These are phyloP conservation scores for Penicillium psychrofluorescens DNA, from an alignment of 495 filamentous ascomycete genomes.

Conservation along the genomic window DNA sequence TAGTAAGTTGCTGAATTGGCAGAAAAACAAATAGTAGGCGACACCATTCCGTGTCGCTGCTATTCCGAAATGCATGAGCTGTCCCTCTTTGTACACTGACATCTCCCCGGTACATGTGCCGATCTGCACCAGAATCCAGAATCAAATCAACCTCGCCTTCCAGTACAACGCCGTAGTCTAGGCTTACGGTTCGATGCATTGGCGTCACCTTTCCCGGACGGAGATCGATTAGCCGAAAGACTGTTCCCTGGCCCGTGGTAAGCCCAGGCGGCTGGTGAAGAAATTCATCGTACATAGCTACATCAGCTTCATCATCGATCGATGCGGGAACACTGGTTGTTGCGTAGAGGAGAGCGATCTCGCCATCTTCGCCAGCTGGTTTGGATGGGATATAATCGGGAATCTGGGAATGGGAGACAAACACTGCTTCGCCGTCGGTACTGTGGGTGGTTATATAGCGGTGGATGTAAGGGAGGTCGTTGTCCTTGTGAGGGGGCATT, in stretches of 20 bases:
- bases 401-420: conserved; percentile 27
- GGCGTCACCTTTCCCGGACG: conserved; percentile 57
- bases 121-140: conserved; percentile 52
- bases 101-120: conserved; percentile 59
- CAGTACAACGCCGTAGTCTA: conserved; percentile 66
- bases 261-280: conserved; percentile 25
- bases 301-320: conserved; percentile 27
- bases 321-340: conserved; percentile 23
- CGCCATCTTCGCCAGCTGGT: conserved; percentile 26
- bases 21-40: conserved; percentile 47
- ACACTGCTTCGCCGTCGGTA: conserved; percentile 30
- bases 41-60: conserved; percentile 40
- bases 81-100: conserved; percentile 58
- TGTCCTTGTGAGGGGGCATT: conserved; percentile 11
- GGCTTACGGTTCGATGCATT: conserved; percentile 62
- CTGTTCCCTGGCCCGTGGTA: conserved; percentile 25
- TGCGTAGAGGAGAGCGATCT: conserved; percentile 32
- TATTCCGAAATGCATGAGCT: conserved; percentile 60
- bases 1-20: conserved; percentile 21
- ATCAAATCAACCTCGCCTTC: conserved; percentile 73
- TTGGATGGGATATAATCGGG: conserved; percentile 24
- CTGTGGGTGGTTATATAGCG: conserved; percentile 37
- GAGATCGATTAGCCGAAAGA: conserved; percentile 50
- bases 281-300: conserved; percentile 27
- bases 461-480: conserved; percentile 28